A percentile compares a stretch with the other conserved stretches of the same genome.
phyloP scores from a whole-genome alignment of 345 rosid species.

The Moringa oleifera region DNA sequence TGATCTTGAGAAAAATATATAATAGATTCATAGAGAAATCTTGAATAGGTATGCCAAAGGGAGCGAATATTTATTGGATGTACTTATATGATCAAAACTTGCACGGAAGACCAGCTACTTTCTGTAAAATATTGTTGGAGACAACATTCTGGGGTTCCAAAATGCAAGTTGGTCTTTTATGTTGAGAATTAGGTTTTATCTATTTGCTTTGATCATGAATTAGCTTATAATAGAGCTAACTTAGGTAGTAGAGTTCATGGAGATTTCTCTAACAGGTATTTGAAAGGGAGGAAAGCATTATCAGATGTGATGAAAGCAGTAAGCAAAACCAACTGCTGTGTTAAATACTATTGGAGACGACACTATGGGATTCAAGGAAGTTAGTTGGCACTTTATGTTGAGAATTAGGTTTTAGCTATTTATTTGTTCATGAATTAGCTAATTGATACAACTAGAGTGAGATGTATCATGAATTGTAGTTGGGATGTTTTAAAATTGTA shows the following conservation, averaged over 20 bases:
- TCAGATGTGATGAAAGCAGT: neutral
- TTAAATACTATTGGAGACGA: too few relatives aligned
- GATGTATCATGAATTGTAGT: too few relatives aligned
- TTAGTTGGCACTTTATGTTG: neutral
- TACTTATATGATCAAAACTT: neutral
- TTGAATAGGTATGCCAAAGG: neutral
- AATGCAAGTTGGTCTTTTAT: neutral
- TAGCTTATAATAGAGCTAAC: too few relatives aligned
- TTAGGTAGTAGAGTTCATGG: too few relatives aligned
- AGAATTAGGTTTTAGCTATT: neutral
- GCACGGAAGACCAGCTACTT: neutral
- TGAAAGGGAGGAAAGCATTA: neutral
- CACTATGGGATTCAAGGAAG: neutral
- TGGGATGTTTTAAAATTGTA: too few relatives aligned
- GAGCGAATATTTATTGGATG: neutral
- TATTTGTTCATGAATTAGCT: neutral
- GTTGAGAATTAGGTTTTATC: neutral
- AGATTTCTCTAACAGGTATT: neutral
- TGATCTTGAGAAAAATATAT: too few relatives aligned
- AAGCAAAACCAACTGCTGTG: neutral
- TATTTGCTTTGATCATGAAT: neutral
- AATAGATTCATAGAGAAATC: too few relatives aligned
- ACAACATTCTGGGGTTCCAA: neutral
- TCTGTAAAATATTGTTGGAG: too few relatives aligned
- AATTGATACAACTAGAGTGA: neutral